Conservation (phyloP, 1,284 basidiomycete species). For the Cystobasidium pallidum region DNA sequence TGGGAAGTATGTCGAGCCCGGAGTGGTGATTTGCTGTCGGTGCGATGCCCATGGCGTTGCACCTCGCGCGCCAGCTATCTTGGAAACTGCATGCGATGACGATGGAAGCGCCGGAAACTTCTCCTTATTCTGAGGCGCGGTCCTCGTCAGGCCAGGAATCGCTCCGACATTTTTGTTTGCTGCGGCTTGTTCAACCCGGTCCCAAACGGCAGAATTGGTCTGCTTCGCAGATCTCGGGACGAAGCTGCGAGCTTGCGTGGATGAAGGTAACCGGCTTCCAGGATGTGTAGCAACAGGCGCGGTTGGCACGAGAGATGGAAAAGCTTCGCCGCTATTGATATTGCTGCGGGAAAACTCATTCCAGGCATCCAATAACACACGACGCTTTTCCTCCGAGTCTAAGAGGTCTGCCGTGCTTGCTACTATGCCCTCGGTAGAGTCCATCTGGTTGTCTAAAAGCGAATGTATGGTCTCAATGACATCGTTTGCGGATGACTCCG, state of each 20-base stretch:
- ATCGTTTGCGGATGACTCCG: constrained; percentile 79
- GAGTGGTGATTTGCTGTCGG: constrained; percentile 26
- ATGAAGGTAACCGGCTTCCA: constrained; percentile 20
- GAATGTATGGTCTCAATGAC: constrained; percentile 85
- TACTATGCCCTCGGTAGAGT: constrained; percentile 75
- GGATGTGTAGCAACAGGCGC: constrained; percentile 44
- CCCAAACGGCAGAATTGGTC: constrained; percentile 47
- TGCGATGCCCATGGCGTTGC: constrained; percentile 42
- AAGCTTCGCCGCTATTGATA: constrained; percentile 35
- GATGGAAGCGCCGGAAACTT: constrained; percentile 49
- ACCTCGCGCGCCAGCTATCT: constrained; percentile 44
- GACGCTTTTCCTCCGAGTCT: constrained; percentile 83
- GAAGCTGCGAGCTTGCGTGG: constrained; percentile 40
- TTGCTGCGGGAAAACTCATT: constrained; percentile 82
- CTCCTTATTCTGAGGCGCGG: constrained; percentile 33
- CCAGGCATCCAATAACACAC: constrained; percentile 74
- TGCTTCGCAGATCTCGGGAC: constrained; percentile 30
- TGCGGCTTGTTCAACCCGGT: constrained; percentile 51
- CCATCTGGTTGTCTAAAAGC: constrained; percentile 75
- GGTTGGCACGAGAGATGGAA: constrained; percentile 41
- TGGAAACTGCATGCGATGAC: constrained; percentile 43
- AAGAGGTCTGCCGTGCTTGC: constrained; percentile 77
- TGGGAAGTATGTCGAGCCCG: constrained; percentile 12
- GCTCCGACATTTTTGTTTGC: constrained; percentile 43
- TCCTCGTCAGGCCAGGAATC: constrained; percentile 30